Evolutionary conservation across 2,329 filamentous ascomycete genomes (phyloP), one percentile per base, ranked within the genome.

Genomic region (Pseudocercospora pini-densiflorae): DNA sequence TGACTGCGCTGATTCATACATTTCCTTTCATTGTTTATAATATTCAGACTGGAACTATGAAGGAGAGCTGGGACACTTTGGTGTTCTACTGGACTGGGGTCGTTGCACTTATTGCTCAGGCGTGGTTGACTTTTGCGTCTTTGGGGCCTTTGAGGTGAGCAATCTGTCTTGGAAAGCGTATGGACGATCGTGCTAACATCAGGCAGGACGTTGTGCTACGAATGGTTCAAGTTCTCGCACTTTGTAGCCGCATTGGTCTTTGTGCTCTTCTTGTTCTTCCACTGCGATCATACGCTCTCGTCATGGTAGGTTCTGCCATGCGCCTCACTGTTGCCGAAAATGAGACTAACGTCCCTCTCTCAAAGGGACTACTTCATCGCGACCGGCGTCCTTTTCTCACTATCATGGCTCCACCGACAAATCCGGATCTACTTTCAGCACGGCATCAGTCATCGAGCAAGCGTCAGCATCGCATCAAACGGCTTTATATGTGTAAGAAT

Each of bases 221-320:
- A 89, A 68, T 85, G 87, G 72, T 89, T 89, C 83, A 89, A 88
- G 70, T 80, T 80, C 2, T 83, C 84, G 0, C 87, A 89, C 71
- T 81, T 85, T 64, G 63, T 86, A 23, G 81, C 82, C 6, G 86
- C 83, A 0, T 67, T 85, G 5, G 70, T 87, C 0, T 89, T 89
- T 69, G 77, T 88, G 24, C 59, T 88, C 5, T 86, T 87, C 71
- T 84, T 89, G 73, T 89, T 89, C 77, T 80, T 87, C 63, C 87
- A 89, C 74, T 88, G 87, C 73, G 83, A 86, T 72, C 84, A 82
- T 73, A 81, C 78, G 0, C 77, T 88, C 8, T 81, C 83, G 1
- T 87, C 86, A 2, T 87, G 84, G 83, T 83, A 72, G 43, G 72
- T 66, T 31, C 14, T 29, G n/a, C 9, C 58, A 27, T 29, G 29